Evolutionary conservation across 495 filamentous ascomycete genomes (phyloP).

Genomic region (Tirmania nivea): DNA sequence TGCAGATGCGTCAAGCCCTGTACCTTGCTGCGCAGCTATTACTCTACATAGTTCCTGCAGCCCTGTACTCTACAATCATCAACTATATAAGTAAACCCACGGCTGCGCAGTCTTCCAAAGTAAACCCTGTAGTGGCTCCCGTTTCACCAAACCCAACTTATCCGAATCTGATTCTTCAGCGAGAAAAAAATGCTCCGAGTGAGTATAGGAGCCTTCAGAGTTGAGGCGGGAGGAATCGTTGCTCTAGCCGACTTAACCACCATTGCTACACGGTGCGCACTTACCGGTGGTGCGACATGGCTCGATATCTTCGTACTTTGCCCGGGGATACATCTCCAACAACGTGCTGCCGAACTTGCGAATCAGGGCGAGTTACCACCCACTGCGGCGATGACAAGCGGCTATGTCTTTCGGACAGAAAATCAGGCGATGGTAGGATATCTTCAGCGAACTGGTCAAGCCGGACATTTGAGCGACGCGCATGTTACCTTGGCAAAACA

Average conservation of each 20-base stretch:
- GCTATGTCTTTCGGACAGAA: conserved; percentile 27
- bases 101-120: no score
- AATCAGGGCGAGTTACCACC: conserved; percentile 19
- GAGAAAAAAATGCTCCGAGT: no score
- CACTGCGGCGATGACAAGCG: conserved; percentile 19
- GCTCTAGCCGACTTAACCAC: conserved; percentile 35
- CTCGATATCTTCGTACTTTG: conserved; percentile 35
- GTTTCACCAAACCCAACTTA: no score
- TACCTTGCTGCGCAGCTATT: no score
- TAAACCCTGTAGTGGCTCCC: no score
- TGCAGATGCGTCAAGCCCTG: no score
- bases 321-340: conserved; percentile 39
- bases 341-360: conserved; percentile 24
- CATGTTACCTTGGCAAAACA: conserved; percentile 19
- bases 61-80: no score
- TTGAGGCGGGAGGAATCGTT: conserved; percentile 31
- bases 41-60: no score
- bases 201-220: no score
- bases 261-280: conserved; percentile 27
- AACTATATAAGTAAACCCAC: no score
- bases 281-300: conserved; percentile 30
- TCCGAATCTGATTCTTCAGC: no score
- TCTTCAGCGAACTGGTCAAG: conserved; percentile 26
- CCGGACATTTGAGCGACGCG: conserved; percentile 27
- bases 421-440: conserved; percentile 33